A percentile compares a stretch with the other conserved stretches of the same genome.
These are phyloP conservation scores for Trifolium fragiferum DNA, from an alignment of 306 rosid species.

Conservation along the genomic window DNA sequence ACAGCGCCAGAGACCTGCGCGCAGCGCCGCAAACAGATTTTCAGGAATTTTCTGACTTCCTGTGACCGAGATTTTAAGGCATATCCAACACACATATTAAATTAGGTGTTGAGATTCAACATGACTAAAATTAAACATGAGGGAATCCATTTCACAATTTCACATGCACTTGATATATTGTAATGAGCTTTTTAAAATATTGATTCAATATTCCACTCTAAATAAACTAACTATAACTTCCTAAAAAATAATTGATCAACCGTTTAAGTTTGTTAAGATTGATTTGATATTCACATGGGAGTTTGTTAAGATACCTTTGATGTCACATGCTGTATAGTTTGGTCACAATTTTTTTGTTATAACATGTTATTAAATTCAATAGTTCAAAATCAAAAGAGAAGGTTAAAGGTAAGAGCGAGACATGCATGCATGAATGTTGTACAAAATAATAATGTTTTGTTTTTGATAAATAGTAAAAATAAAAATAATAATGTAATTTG, in stretches of 20 bases:
- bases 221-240: not conserved
- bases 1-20: too few species aligned
- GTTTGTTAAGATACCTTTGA: slow-evolving; percentile 43
- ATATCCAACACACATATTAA: too few species aligned
- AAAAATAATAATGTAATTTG: too few species aligned
- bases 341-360: slow-evolving; percentile 25
- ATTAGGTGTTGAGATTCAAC: not conserved
- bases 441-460: not conserved
- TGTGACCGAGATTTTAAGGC: too few species aligned
- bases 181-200: not conserved
- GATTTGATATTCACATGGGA: slow-evolving; percentile 49
- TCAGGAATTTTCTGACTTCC: too few species aligned
- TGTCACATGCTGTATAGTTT: slow-evolving; percentile 40
- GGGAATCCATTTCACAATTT: slow-evolving; percentile 7
- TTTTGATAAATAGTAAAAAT: too few species aligned
- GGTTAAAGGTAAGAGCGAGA: slow-evolving; percentile 5
- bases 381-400: not conserved
- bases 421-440: not conserved
- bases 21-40: too few species aligned
- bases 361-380: slow-evolving; percentile 33
- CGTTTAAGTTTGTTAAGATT: slow-evolving; percentile 47
- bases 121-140: not conserved
- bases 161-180: slow-evolving; percentile 1
- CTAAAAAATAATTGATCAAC: slow-evolving; percentile 30
- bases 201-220: not conserved